Evolutionary conservation across 352 stramenopile genomes (phyloP), one percentile per base, ranked within the genome.

Genomic region (Globisporangium uncinulatum): DNA sequence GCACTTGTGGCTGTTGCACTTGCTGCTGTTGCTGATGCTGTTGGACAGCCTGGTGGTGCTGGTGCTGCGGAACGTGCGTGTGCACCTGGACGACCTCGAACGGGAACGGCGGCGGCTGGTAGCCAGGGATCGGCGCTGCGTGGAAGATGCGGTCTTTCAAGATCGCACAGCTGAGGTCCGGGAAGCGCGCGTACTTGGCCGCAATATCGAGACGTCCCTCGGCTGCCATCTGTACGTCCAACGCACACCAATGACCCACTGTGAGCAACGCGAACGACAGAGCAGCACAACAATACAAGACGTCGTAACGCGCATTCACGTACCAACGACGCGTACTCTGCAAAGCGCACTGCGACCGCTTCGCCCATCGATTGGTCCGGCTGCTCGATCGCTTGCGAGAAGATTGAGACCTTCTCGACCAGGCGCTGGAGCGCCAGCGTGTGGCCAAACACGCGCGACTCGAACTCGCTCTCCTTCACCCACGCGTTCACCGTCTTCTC

Each of bases 361-460:
- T 83, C 65, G 42, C 87, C 86, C 66, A 98, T 83, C 14, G 79
- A 84, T 62, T 92, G 86, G 51, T 93, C 81, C 9, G 78, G 69
- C 44, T 96, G 73, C 62, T 94, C 85, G 24, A 92, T 82, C 29
- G 89, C 81, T 63, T 96, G 92, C 1, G 87, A 73, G 57, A 98
- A 98, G 43, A 98, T 87, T 55, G 92, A 96, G 3, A 98, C 89
- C 71, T 98, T 98, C 66, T 98, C 89, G n/a, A 98, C 92, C 57
- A 98, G 94, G 42, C 97, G 85, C 62, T 99, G 95, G 14, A 99
- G 80, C 10, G 92, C 92, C 60, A 88, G 65, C 5, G 92, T 84
- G 63, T 83, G 69, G 10, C 79, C 76, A 13, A 76, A 70, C 19
- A 80, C 82, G 34, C 76, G 81, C 56, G 76, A 63, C 54, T 96